phyloP scores from a whole-genome alignment of 139 green algal genomes.

The Coelastrella sp. region DNA sequence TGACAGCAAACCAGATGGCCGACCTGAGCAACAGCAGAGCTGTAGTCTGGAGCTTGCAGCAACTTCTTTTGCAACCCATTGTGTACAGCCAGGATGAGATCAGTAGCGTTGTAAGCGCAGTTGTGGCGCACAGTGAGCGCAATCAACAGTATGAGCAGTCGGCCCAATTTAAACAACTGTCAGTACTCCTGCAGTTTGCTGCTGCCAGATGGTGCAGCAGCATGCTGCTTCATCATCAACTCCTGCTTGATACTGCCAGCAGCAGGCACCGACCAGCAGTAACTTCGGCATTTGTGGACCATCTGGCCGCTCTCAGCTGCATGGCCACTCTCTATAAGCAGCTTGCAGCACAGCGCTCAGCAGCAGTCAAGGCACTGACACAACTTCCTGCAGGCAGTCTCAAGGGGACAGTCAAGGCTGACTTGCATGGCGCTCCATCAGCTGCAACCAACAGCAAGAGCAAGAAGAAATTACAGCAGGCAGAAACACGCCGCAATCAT shows the following conservation, averaged over 20 bases:
- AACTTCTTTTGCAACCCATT: conserved; percentile 16
- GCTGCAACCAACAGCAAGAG: too few relatives aligned
- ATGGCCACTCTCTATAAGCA: not conserved
- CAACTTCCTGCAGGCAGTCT: too few relatives aligned
- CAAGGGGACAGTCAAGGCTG: too few relatives aligned
- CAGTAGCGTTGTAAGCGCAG: not conserved
- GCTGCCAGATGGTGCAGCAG: not conserved
- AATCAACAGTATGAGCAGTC: not conserved
- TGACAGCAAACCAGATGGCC: not conserved
- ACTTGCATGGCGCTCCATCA: too few relatives aligned
- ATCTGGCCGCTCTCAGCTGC: conserved; percentile 7
- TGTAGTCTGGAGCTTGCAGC: conserved; percentile 11
- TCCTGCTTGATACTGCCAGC: too few relatives aligned
- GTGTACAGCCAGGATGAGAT: not conserved
- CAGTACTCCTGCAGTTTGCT: conserved; percentile 28
- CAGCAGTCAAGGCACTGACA: not conserved
- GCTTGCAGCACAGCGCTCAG: not conserved
- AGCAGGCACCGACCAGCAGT: not conserved
- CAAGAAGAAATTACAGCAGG: not conserved
- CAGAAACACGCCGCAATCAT: not conserved
- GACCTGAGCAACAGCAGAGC: conserved; percentile 18
- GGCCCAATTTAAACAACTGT: not conserved
- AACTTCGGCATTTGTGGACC: not conserved
- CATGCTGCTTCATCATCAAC: not conserved
- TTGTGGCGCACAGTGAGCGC: conserved; percentile 21